Evolutionary conservation across 345 rosid genomes (phyloP).

Genomic region (Kandelia obovata): DNA sequence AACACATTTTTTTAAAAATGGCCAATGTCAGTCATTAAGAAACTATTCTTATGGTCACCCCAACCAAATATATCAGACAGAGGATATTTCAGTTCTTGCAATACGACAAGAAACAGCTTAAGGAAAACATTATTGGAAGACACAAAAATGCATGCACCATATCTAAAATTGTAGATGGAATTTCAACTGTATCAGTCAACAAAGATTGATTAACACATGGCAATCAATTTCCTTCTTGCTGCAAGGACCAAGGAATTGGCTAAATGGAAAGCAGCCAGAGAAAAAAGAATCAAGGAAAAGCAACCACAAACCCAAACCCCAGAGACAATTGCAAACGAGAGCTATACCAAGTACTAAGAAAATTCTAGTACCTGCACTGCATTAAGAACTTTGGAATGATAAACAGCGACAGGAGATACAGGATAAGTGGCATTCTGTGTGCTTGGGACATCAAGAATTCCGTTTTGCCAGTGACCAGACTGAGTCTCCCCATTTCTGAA

Average conservation of each 20-base stretch:
- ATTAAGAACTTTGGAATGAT: constrained; percentile 85
- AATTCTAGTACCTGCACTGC: constrained; percentile 64
- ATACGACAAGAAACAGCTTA: not conserved
- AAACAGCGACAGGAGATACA: constrained; percentile 68
- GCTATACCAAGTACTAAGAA: not conserved
- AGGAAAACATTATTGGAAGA: not conserved
- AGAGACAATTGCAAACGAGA: not conserved
- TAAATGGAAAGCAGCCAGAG: not conserved
- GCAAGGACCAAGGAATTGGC: not conserved
- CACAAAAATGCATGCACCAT: not conserved
- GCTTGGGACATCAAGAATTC: constrained; percentile 77
- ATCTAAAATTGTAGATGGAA: not conserved
- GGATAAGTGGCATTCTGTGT: constrained; percentile 60
- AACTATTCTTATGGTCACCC: no score
- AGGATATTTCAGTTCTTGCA: no score
- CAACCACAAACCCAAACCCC: not conserved
- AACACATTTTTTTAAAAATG: no score
- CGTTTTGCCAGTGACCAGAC: constrained; percentile 96
- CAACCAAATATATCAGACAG: no score
- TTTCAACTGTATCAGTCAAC: not conserved
- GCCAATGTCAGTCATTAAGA: no score
- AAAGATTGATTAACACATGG: not conserved
- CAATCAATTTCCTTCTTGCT: not conserved
- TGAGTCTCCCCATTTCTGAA: constrained; percentile 93
- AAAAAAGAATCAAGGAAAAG: not conserved